Conservation (phyloP, 2,329 filamentous ascomycete species). For the Penicillium sclerotiorum region DNA sequence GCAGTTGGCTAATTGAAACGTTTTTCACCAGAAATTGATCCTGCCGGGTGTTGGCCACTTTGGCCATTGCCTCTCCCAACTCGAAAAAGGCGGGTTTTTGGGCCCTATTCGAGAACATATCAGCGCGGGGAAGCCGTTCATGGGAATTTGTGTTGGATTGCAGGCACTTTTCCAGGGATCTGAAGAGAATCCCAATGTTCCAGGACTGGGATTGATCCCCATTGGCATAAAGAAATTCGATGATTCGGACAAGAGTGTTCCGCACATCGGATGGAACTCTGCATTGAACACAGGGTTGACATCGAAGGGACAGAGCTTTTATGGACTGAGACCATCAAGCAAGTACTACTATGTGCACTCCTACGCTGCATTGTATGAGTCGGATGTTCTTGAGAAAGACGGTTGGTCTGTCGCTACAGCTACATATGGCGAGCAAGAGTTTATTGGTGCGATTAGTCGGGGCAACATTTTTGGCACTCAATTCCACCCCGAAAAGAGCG, state of each 20-base stretch:
- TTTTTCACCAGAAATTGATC: conserved; percentile 74
- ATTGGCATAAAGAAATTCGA: conserved; percentile 74
- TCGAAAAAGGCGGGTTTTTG: conserved; percentile 78
- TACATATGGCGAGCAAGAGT: conserved; percentile 83
- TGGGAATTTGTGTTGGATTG: conserved; percentile 94
- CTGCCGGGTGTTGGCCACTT: conserved; percentile 97
- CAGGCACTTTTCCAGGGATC: conserved; percentile 90
- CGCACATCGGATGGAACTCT: conserved; percentile 98
- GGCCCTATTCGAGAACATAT: conserved; percentile 84
- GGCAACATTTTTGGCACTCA: conserved; percentile 89
- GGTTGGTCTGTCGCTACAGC: conserved; percentile 94
- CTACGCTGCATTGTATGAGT: conserved; percentile 77
- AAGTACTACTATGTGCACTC: conserved; percentile 99
- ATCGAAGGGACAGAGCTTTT: conserved; percentile 61
- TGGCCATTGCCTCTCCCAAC: conserved; percentile 87
- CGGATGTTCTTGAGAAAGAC: conserved; percentile 72
- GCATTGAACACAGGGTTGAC: conserved; percentile 61
- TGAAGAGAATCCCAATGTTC: conserved; percentile 70
- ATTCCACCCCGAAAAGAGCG: conserved; percentile 98
- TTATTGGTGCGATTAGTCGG: conserved; percentile 85
- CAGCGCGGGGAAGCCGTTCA: conserved; percentile 89
- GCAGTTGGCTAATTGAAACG: conserved; percentile 1
- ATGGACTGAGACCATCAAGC: conserved; percentile 74
- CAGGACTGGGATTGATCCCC: conserved; percentile 76
- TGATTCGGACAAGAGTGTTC: conserved; percentile 80